A percentile compares a stretch with the other conserved stretches of the same genome.
Conservation (phyloP, 2,329 filamentous ascomycete species). For the Pestalotiopsis fici region DNA sequence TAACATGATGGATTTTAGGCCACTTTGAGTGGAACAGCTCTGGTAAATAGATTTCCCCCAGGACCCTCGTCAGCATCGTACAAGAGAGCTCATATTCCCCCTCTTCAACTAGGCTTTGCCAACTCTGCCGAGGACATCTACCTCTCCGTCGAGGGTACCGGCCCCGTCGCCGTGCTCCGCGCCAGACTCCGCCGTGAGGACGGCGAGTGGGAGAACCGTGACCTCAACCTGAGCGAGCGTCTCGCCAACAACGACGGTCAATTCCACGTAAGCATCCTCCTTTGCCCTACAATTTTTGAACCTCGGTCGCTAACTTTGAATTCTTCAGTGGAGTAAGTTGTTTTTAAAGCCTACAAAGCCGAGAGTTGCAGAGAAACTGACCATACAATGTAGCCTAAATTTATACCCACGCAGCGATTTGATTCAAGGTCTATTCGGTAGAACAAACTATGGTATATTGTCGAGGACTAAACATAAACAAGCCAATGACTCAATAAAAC, state of each 20-base stretch:
- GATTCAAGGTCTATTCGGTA: background rate
- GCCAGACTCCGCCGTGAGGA: slow-evolving; percentile 44
- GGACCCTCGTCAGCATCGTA: too few relatives aligned
- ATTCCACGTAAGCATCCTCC: slow-evolving; percentile 26
- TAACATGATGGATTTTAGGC: slow-evolving; percentile 4
- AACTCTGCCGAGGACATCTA: slow-evolving; percentile 45
- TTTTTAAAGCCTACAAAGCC: too few relatives aligned
- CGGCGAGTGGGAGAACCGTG: slow-evolving; percentile 39
- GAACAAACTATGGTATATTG: background rate
- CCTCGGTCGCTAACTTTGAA: background rate
- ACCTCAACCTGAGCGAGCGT: slow-evolving; percentile 59
- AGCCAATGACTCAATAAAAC: background rate
- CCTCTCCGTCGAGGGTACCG: slow-evolving; percentile 52
- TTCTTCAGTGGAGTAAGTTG: background rate
- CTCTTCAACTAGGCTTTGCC: too few relatives aligned
- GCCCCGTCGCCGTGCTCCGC: slow-evolving; percentile 51
- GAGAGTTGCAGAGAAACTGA: too few relatives aligned
- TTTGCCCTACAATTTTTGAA: background rate
- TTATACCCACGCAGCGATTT: background rate
- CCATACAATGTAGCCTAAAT: background rate
- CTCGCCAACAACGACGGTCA: slow-evolving; percentile 54
- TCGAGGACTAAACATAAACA: background rate
- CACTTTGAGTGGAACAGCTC: slow-evolving; percentile 19
- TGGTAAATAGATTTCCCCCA: slow-evolving; percentile 9
- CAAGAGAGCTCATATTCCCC: too few relatives aligned